Evolutionary conservation across 371 early-diverging fungal species (phyloP), one percentile per base, ranked within the genome.

Genomic region (Circinella umbellata): DNA sequence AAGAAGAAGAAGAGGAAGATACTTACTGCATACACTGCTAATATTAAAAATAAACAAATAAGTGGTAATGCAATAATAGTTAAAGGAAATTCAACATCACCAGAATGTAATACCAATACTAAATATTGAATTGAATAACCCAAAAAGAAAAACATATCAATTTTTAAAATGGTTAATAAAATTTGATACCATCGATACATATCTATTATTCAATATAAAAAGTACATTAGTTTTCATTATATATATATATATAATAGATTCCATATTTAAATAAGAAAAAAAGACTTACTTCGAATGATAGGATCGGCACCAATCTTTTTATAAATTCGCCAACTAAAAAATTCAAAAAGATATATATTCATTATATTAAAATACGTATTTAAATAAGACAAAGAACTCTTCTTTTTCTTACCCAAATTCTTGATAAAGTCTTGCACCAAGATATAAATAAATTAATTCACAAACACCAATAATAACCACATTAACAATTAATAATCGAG

Each of bases 301-400:
- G 94, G 90, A 73, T 96, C 95, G 11, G 97, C 95, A 17, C 97
- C 97, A 71, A 96, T 94, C 76, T 91, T 88, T 78, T 95, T 95
- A 81, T 94, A 96, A 36, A 96, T 93, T 74, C 88, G 88, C 96
- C 96, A 96, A 27, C 82, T 81, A 63, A 0, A 61, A 63, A 8
- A 49, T 4, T 39, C 39, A 39, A 39, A 39, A 6, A 10, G 4
- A 9, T 9, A 1, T 42, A 6, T 11, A 42, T 11, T 11, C 3
- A 42, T 9, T 42, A 1, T 11, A 42, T 42, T 42, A 42, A 6
- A 42, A 42, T 11, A 42, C n/a, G n/a, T 27, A 27, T 27, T 27
- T 27, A 42, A 9, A 42, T 0, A 42, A 9, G 42, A 9, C 42
- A 42, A 42, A 42, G 42, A 42, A 42, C 27, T 27, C 2, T 42